phyloP scores from a whole-genome alignment of 257 asterid species.

The Fraxinus pennsylvanica region DNA sequence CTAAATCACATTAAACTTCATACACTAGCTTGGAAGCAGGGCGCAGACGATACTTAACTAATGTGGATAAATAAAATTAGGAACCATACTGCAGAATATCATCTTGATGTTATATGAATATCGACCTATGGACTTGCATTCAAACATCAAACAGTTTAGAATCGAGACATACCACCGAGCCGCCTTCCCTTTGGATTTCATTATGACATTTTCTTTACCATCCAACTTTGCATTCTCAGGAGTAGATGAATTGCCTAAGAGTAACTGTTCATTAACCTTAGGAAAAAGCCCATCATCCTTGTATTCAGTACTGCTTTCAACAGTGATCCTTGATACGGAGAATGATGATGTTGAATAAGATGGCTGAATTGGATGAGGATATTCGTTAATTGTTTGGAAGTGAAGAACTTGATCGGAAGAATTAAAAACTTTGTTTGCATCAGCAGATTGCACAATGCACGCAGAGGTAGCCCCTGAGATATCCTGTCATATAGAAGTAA shows the following conservation, averaged over 20 bases:
- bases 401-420: slow-evolving; percentile 21
- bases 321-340: slow-evolving; percentile 44
- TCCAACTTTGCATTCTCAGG: slow-evolving; percentile 26
- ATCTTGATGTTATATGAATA: neutral
- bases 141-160: neutral
- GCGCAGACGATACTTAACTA: neutral
- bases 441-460: slow-evolving; percentile 23
- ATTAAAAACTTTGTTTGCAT: slow-evolving; percentile 23
- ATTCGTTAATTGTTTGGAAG: neutral
- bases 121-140: neutral
- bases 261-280: slow-evolving; percentile 19
- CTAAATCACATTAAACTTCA: too few species aligned
- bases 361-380: slow-evolving; percentile 19
- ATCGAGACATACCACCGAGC: slow-evolving; percentile 36
- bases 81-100: neutral
- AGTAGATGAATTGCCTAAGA: slow-evolving; percentile 28
- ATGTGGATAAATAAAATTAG: neutral
- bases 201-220: slow-evolving; percentile 34
- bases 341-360: slow-evolving; percentile 36
- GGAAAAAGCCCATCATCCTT: slow-evolving; percentile 44
- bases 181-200: slow-evolving; percentile 52
- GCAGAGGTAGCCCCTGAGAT: slow-evolving; percentile 32
- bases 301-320: slow-evolving; percentile 47
- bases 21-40: too few species aligned
- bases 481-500: slow-evolving; percentile 32